These are phyloP conservation scores for Calocera viscosa DNA, from an alignment of 768 basidiomycete species.

Conservation along the genomic window DNA sequence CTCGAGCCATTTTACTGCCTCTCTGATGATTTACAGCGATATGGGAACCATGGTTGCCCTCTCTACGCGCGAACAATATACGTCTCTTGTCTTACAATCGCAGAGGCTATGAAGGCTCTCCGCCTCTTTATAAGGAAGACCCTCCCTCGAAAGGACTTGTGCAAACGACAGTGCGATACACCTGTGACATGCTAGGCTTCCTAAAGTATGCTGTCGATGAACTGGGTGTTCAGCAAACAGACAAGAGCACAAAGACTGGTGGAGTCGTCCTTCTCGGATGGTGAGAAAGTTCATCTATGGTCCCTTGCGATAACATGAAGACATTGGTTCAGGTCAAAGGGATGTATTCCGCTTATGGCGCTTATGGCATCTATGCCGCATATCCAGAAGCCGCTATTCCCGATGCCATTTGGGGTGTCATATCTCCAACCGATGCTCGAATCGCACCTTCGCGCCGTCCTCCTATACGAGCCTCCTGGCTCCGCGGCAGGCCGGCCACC, in stretches of 20 bases:
- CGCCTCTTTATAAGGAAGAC: not conserved
- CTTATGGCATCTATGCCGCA: slow-evolving; percentile 9
- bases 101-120: slow-evolving; percentile 13
- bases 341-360: slow-evolving; percentile 15
- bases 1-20: not conserved
- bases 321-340: slow-evolving; percentile 15
- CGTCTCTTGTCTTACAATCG: slow-evolving; percentile 17
- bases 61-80: slow-evolving; percentile 1
- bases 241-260: slow-evolving; percentile 8
- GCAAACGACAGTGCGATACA: slow-evolving; percentile 14
- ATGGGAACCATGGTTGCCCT: slow-evolving; percentile 15
- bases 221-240: slow-evolving; percentile 1
- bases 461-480: slow-evolving; percentile 17
- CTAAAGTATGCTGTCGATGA: slow-evolving; percentile 8
- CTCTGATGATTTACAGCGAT: slow-evolving; percentile 9
- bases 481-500: slow-evolving; percentile 12
- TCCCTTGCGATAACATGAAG: not conserved
- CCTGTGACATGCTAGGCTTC: slow-evolving; percentile 14
- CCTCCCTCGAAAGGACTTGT: slow-evolving; percentile 6
- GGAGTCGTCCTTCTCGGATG: slow-evolving; percentile 12
- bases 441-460: slow-evolving; percentile 8
- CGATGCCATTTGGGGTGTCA: not conserved
- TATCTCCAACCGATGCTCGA: not conserved
- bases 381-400: slow-evolving; percentile 6
- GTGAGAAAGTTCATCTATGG: not conserved